Evolutionary conservation across 1,284 basidiomycete species (phyloP).

Genomic region (Naganishia albida): DNA sequence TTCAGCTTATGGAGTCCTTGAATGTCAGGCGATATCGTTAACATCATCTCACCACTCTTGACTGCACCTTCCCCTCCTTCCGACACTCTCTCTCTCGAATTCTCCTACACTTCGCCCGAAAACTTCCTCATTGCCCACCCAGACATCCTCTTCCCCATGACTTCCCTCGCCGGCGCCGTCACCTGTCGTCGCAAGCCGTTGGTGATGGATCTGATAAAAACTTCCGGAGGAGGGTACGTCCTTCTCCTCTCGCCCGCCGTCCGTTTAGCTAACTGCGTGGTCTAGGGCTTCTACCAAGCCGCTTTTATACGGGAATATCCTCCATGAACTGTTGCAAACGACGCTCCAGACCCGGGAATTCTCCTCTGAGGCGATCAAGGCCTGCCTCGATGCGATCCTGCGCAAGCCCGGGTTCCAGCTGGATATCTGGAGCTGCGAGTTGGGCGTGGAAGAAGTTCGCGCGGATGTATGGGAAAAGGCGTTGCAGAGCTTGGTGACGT

Average conservation of each 20-base stretch:
- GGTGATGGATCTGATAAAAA: conserved; percentile 64
- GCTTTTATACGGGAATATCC: conserved; percentile 82
- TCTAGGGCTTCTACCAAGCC: conserved; percentile 46
- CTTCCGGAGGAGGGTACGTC: conserved; percentile 40
- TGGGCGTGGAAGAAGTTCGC: conserved; percentile 48
- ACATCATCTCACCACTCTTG: conserved; percentile 60
- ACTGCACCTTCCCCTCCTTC: background rate
- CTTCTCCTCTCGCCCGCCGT: no score
- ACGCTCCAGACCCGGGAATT: conserved; percentile 60
- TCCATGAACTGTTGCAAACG: conserved; percentile 83
- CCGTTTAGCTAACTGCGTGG: background rate
- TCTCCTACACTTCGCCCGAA: conserved; percentile 46
- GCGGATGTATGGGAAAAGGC: conserved; percentile 49
- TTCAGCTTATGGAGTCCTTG: conserved; percentile 3
- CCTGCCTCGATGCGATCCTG: conserved; percentile 44
- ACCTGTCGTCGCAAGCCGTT: conserved; percentile 80
- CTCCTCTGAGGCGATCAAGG: conserved; percentile 38
- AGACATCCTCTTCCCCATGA: conserved; percentile 84
- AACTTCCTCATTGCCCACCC: conserved; percentile 75
- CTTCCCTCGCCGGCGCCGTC: conserved; percentile 76
- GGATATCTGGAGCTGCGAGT: conserved; percentile 51
- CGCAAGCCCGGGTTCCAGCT: conserved; percentile 44
- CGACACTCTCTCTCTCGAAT: conserved; percentile 34
- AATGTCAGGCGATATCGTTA: conserved; percentile 69
- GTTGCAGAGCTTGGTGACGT: conserved; percentile 45